Evolutionary conservation across 495 filamentous ascomycete species (phyloP).

Genomic region (Usnea hakonensis): DNA sequence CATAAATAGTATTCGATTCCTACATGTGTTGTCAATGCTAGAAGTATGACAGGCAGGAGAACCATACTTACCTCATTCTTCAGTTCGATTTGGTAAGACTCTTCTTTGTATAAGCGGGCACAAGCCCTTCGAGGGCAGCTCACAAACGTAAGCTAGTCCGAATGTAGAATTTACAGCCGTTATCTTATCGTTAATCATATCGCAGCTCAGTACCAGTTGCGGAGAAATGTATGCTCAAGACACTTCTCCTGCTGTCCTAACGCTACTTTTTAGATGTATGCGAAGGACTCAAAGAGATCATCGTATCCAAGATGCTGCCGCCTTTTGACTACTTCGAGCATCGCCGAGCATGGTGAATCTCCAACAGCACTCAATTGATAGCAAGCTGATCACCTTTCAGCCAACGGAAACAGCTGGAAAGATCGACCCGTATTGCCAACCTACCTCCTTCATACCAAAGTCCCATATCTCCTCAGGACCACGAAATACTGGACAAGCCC

Average conservation of each 20-base stretch:
- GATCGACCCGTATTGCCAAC: slow-evolving; percentile 56
- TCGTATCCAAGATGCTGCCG: slow-evolving; percentile 38
- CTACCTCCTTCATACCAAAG: slow-evolving; percentile 59
- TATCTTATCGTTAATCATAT: slow-evolving; percentile 2
- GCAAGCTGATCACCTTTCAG: slow-evolving; percentile 37
- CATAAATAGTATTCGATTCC: no score
- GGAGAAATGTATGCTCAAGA: not conserved
- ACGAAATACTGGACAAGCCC: slow-evolving; percentile 58
- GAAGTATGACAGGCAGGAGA: no score
- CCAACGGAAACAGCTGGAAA: slow-evolving; percentile 70
- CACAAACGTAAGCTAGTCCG: not conserved
- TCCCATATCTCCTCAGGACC: slow-evolving; percentile 53
- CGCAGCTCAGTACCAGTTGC: not conserved
- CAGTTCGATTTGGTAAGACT: no score
- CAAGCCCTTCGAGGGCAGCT: no score
- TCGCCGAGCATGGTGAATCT: slow-evolving; percentile 43
- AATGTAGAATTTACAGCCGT: not conserved
- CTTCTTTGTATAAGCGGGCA: no score
- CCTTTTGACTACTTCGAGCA: slow-evolving; percentile 56
- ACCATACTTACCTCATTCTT: no score
- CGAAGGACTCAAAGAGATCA: not conserved
- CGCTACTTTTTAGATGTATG: not conserved
- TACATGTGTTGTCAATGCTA: no score
- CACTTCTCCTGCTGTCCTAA: not conserved
- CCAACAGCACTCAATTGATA: not conserved